Percentiles rank a stretch among this genome's conserved stretches.
phyloP scores from a whole-genome alignment of 257 asterid species.

The Haberlea rhodopensis region DNA sequence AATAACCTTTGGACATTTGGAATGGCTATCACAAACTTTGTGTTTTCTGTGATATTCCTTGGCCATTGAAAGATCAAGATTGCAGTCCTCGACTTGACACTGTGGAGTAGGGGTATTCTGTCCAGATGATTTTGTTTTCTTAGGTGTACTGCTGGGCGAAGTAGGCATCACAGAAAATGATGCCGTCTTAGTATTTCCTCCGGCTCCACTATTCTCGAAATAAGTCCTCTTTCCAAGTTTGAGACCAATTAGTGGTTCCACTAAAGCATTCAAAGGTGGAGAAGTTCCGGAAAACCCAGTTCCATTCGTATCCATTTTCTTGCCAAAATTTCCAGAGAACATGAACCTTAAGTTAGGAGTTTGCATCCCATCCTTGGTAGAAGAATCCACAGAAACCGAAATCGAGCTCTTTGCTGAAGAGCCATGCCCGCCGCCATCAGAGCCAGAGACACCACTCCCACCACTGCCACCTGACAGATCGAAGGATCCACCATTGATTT shows the following conservation, averaged over 20 bases:
- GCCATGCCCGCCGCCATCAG: slow-evolving; percentile 58
- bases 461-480: slow-evolving; percentile 54
- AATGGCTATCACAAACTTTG: slow-evolving; percentile 75
- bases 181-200: slow-evolving; percentile 46
- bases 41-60: slow-evolving; percentile 91
- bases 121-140: slow-evolving; percentile 48
- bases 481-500: slow-evolving; percentile 57
- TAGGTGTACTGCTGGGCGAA: slow-evolving; percentile 40
- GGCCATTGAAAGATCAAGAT: slow-evolving; percentile 64
- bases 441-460: slow-evolving; percentile 54
- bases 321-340: slow-evolving; percentile 33
- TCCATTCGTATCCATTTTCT: slow-evolving; percentile 25
- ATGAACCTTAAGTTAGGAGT: slow-evolving; percentile 44
- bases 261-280: slow-evolving; percentile 49
- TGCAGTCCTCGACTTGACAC: slow-evolving; percentile 88
- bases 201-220: slow-evolving; percentile 52
- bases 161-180: slow-evolving; percentile 42
- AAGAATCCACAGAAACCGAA: slow-evolving; percentile 73
- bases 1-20: slow-evolving; percentile 67
- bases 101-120: slow-evolving; percentile 41
- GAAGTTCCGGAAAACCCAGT: slow-evolving; percentile 42
- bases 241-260: slow-evolving; percentile 62
- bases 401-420: slow-evolving; percentile 79
- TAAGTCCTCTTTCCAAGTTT: slow-evolving; percentile 85
- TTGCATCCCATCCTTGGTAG: slow-evolving; percentile 45